phyloP scores from a whole-genome alignment of 345 rosid species.

The Eucalyptus sideroxylon region DNA sequence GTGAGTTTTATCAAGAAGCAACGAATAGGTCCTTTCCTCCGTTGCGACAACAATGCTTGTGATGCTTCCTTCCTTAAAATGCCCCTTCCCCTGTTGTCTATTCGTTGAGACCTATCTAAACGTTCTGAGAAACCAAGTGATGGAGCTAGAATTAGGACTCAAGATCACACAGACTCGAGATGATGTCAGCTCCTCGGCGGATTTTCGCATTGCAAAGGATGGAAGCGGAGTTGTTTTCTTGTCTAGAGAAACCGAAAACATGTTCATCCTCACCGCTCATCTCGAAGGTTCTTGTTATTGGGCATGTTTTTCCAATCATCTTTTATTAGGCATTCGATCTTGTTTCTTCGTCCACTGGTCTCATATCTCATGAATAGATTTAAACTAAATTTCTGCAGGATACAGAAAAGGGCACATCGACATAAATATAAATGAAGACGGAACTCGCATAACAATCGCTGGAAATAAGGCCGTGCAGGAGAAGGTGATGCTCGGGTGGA shows the following conservation, averaged over 20 bases:
- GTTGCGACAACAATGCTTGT: not conserved
- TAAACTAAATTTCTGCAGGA: constrained; percentile 26
- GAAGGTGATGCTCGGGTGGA: constrained; percentile 53
- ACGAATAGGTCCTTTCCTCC: not conserved
- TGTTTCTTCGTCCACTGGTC: not conserved
- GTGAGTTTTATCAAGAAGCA: not conserved
- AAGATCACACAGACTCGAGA: constrained; percentile 63
- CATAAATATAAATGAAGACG: constrained; percentile 60
- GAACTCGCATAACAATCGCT: constrained; percentile 31
- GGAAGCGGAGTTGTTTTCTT: constrained; percentile 42
- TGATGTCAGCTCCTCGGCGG: constrained; percentile 33
- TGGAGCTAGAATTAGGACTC: constrained; percentile 83
- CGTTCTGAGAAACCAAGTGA: not conserved
- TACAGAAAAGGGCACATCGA: constrained; percentile 42
- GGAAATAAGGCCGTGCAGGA: constrained; percentile 67
- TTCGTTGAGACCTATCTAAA: not conserved
- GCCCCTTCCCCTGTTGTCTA: not conserved
- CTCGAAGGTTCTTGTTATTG: constrained; percentile 37
- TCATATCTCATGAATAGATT: not conserved
- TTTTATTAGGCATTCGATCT: not conserved
- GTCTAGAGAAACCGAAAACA: constrained; percentile 57
- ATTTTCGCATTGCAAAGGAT: constrained; percentile 39
- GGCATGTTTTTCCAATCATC: not conserved
- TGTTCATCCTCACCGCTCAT: constrained; percentile 57
- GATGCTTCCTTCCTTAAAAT: not conserved